Evolutionary conservation across 768 basidiomycete species (phyloP), one percentile per base, ranked within the genome.

Genomic region (Lentinus brumalis): DNA sequence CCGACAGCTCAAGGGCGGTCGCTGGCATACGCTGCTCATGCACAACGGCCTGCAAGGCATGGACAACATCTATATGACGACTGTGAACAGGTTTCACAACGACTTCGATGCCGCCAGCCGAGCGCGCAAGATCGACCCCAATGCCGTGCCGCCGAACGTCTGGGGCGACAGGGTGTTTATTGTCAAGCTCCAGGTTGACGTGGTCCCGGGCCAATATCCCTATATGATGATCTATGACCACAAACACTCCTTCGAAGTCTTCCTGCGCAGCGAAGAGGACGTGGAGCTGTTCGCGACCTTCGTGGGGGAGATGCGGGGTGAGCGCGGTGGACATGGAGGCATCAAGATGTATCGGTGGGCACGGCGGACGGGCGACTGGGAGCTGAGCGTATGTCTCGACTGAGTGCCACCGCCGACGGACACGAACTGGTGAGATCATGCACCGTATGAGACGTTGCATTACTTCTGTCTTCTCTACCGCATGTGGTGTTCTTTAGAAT

Each of bases 151-250:
- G 4, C 66, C 69, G 4, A 75, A 80, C 64, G 62, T 73, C 6
- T 75, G 77, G 59, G 70, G 70, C 31, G 70, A 73, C 10, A 74
- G 74, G 35, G 64, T 67, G 0, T 78, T 80, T 68, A 63, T 81
- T 29, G 67, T 77, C 65, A 81, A 80, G 59, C 68, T 80, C 14
- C 77, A 80, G 53, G 53, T 64, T 26, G 58, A 49, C 5, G 7
- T 52, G n/a, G 44, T 26, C 12, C 14, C 46, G 26, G 52, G 44
- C 29, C 32, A 32, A 12, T 40, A 42, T 18, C 47, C 50, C 10
- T 39, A 59, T 50, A 53, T 75, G 8, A 58, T 79, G 56, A 63
- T 80, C 2, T 79, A 81, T 57, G 81, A 81, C 60, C 69, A 75
- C 16, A 75, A 78, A 62, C 71, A 74, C 45, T 77, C 73, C 39